Evolutionary conservation across 129 eudicot genomes (phyloP), one percentile per base, ranked within the genome.

Genomic region (Silybum marianum): DNA sequence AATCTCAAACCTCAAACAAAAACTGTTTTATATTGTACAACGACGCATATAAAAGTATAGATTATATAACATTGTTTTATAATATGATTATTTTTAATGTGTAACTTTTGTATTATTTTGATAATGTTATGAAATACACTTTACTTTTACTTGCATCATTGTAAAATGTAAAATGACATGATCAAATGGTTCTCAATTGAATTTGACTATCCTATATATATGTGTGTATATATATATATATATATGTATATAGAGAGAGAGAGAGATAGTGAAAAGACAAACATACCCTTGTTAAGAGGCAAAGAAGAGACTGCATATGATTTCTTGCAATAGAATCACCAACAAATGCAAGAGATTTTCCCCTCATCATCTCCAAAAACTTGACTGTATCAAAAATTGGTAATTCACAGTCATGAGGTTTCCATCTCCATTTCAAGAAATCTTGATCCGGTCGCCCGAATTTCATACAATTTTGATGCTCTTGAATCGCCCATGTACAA

Each of bases 301-400:
- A 92, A 65, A 92, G 71, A 75, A 92, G 80, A 21, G 97, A 92
- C 26, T 92, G 97, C 97, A 92, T 92, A 77, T 92, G 97, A 78
- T 92, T 92, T 80, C 97, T 88, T 48, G 97, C 93, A 2, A 92
- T 93, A 13, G 95, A 92, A 82, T 92, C 97, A 21, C 97, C 97
- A 62, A 90, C 91, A 83, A 92, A 92, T 72, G 97, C 97, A 25
- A 92, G 30, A 21, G 97, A 90, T 68, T 92, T 92, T 4, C 97
- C 97, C 63, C 87, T 85, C 68, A 92, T 84, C 81, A 90, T 88
- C 85, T 88, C 93, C 72, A 92, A 18, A 79, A 92, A 92, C 73
- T 71, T 74, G 30, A 68, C 12, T 1, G 97, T 88, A 39, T 92
- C 92, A 73, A 92, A 88, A 0, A 88, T 7, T 1, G 90, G 97